Conservation (phyloP, 1,139 yeast genomes). For the Protomyces macrosporus region DNA sequence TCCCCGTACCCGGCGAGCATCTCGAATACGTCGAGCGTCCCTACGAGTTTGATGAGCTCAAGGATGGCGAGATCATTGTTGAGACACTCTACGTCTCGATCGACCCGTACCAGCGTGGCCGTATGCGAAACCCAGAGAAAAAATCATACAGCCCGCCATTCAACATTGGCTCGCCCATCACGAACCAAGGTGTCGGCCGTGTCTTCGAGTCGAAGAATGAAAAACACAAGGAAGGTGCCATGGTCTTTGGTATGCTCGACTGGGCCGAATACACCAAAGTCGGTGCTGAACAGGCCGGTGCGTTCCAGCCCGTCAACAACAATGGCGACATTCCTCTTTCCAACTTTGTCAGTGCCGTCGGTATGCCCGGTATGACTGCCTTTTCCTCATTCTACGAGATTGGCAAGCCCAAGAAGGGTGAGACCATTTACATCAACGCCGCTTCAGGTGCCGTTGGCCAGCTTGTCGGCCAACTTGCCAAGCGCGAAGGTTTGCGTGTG, state of each 20-base stretch:
- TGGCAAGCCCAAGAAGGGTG: conserved; percentile 32
- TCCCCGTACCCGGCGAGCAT: conserved; percentile 23
- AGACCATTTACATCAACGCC: conserved; percentile 53
- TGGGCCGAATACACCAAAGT: conserved; percentile 27
- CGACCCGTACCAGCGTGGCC: conserved; percentile 33
- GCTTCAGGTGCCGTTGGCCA: conserved; percentile 72
- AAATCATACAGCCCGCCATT: conserved; percentile 30
- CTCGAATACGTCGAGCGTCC: conserved; percentile 25
- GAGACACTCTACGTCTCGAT: conserved; percentile 30
- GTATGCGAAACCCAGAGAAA: conserved; percentile 28
- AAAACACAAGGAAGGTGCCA: conserved; percentile 25
- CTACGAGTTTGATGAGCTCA: conserved; percentile 31
- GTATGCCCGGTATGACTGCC: conserved; percentile 57
- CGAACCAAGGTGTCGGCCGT: conserved; percentile 28
- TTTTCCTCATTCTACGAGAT: conserved; percentile 49
- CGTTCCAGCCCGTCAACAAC: conserved; percentile 9
- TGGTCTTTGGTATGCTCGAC: conserved; percentile 19
- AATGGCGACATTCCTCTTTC: conserved; percentile 27
- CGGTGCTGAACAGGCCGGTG: conserved; percentile 6
- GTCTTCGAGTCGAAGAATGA: conserved; percentile 27
- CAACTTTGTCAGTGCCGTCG: conserved; percentile 45
- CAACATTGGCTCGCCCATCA: conserved; percentile 25
- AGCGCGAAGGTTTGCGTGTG: conserved; percentile 53
- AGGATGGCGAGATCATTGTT: conserved; percentile 29
- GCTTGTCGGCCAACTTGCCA: conserved; percentile 56